A percentile compares a stretch with the other conserved stretches of the same genome.
phyloP scores from a whole-genome alignment of 1,139 yeast genomes.

The Saccharomycopsis hybrid region DNA sequence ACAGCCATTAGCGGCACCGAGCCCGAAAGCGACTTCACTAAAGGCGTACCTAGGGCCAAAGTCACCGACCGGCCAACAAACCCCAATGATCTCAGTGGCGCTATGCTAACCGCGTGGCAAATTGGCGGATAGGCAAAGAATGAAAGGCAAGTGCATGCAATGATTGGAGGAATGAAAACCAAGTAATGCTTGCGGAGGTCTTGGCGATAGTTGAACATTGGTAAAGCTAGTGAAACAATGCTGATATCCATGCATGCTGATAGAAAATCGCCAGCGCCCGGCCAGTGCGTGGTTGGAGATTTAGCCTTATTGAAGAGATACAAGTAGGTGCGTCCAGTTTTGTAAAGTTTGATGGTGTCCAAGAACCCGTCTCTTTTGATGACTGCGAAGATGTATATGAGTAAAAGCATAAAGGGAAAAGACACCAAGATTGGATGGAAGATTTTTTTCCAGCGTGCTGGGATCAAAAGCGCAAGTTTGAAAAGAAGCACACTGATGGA shows the following conservation, averaged over 20 bases:
- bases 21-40: slow-evolving; percentile 59
- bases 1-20: slow-evolving; percentile 71
- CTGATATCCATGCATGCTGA: slow-evolving; percentile 68
- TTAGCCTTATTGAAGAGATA: slow-evolving; percentile 41
- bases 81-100: slow-evolving; percentile 56
- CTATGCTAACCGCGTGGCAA: slow-evolving; percentile 59
- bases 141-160: slow-evolving; percentile 50
- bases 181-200: slow-evolving; percentile 57
- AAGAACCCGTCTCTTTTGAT: slow-evolving; percentile 46
- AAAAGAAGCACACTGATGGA: slow-evolving; percentile 53
- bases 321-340: slow-evolving; percentile 64
- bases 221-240: slow-evolving; percentile 67
- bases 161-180: slow-evolving; percentile 52
- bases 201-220: slow-evolving; percentile 67
- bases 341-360: slow-evolving; percentile 47
- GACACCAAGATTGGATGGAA: slow-evolving; percentile 68
- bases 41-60: slow-evolving; percentile 71
- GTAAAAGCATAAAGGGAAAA: slow-evolving; percentile 54
- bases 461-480: slow-evolving; percentile 44
- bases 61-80: slow-evolving; percentile 81
- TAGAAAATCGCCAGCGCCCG: slow-evolving; percentile 78
- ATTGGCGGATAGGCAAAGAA: slow-evolving; percentile 66
- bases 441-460: slow-evolving; percentile 42
- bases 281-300: slow-evolving; percentile 35
- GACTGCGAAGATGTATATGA: slow-evolving; percentile 54